phyloP scores from a whole-genome alignment of 2,329 filamentous ascomycete species.

The Helicocarpus griseus region DNA sequence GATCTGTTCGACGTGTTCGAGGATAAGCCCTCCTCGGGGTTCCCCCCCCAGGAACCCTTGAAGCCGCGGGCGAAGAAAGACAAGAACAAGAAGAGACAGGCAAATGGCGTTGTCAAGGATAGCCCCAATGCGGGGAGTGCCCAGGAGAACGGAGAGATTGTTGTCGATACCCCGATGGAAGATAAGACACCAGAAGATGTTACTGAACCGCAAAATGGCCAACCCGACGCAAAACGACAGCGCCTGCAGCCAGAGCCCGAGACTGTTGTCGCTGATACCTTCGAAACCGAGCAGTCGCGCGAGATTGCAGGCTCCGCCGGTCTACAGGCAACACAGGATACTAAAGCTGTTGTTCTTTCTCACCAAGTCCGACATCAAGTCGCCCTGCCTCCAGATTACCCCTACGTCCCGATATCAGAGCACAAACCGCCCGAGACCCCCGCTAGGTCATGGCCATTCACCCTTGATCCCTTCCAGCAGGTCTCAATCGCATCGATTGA shows the following conservation, averaged over 20 bases:
- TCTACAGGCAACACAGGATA: slow-evolving; percentile 48
- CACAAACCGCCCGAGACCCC: slow-evolving; percentile 85
- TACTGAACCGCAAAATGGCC: slow-evolving; percentile 19
- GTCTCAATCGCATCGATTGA: slow-evolving; percentile 91
- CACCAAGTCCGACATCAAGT: slow-evolving; percentile 99
- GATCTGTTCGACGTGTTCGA: slow-evolving; percentile 79
- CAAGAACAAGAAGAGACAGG: slow-evolving; percentile 75
- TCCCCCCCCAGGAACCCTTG: slow-evolving; percentile 21
- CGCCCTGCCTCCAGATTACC: slow-evolving; percentile 84
- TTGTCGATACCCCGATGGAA: slow-evolving; percentile 18
- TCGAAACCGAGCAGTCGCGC: slow-evolving; percentile 88
- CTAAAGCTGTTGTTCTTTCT: slow-evolving; percentile 64
- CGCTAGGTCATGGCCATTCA: slow-evolving; percentile 76
- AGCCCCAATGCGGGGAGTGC: background rate
- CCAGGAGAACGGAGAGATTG: slow-evolving; percentile 21
- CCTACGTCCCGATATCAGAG: slow-evolving; percentile 88
- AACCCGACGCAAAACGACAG: slow-evolving; percentile 38
- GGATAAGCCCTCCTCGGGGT: slow-evolving; percentile 46
- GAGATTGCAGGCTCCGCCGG: slow-evolving; percentile 76
- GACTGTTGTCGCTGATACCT: slow-evolving; percentile 82
- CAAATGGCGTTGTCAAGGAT: slow-evolving; percentile 64
- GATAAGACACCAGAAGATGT: slow-evolving; percentile 9
- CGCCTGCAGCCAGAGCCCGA: slow-evolving; percentile 53
- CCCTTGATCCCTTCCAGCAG: slow-evolving; percentile 94
- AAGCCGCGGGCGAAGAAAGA: slow-evolving; percentile 41